Base-by-base conservation (phyloP, 805 yeast genomes). In the Hanseniaspora valbyensis region DNA sequence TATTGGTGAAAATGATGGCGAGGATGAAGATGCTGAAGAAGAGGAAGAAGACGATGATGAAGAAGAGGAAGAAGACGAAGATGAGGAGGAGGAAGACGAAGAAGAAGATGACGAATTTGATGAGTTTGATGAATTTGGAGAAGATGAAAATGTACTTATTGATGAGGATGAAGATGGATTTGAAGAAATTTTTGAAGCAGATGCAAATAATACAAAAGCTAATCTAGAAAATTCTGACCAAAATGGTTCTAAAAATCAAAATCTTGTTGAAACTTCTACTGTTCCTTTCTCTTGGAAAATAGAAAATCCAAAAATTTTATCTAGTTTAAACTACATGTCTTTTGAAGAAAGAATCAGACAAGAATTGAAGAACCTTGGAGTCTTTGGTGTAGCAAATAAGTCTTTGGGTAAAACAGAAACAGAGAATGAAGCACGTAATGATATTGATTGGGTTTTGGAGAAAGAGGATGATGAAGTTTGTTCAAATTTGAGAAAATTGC, bases 401-500 rank as follows among this genome's bases (percentile, higher is more conserved):
- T 32, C 51, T 19, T 25, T 40, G 21, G 66, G 63, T 18, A 61
- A 59, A 41, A 53, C 50, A 12, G 56, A 25, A 9, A 40, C 37
- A 9, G 51, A 48, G 54, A 33, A 54, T 55, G 14, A 54, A 53
- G 41, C 63, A 62, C n/a, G 39, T 14, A 21, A 56, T 10, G 70
- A 67, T 28, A 68, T 72, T 12, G 69, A 70, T 54, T 89, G 96
- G 96, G 66, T 81, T 13, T 72, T 73, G 44, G 78, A 80, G 36
- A 76, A 83, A 52, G 96, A 92, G 61, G 99, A 92, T 64, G 99
- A 92, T 66, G 97, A 92, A 65, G 77, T 92, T 4, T 81, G 94
- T 54, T 79, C 82, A 0, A 96, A 90, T 61, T 68, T 92, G 54
- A 72, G 98, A 53, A 63, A 62, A 14, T 68, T 90, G 44, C 96